Evolutionary conservation across 768 basidiomycete species (phyloP).

Genomic region (Termitomyces heimii): DNA sequence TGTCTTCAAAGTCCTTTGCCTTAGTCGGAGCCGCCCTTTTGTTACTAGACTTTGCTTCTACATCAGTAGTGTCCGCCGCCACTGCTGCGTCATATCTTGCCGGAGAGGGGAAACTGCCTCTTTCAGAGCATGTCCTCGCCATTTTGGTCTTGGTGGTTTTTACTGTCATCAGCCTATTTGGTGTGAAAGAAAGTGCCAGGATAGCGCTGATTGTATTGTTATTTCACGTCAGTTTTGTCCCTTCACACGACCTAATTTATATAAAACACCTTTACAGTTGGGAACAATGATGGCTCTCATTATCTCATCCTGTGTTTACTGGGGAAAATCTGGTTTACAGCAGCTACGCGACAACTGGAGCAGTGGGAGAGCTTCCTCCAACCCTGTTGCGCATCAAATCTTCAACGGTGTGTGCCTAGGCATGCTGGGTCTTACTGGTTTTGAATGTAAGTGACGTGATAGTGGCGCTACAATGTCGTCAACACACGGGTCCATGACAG

Average conservation of each 20-base stretch:
- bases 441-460: constrained; percentile 45
- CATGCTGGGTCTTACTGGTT: constrained; percentile 68
- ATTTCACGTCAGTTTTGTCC: constrained; percentile 44
- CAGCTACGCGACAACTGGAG: constrained; percentile 55
- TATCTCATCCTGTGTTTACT: constrained; percentile 42
- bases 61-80: constrained; percentile 66
- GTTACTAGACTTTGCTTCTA: constrained; percentile 67
- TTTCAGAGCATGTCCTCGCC: constrained; percentile 46
- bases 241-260: not conserved
- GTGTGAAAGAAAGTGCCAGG: constrained; percentile 57
- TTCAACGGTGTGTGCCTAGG: constrained; percentile 68
- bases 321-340: constrained; percentile 41
- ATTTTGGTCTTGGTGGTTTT: constrained; percentile 51
- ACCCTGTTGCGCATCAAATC: constrained; percentile 35
- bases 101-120: constrained; percentile 56
- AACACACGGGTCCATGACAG: constrained; percentile 19
- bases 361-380: constrained; percentile 22
- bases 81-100: constrained; percentile 64
- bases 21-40: constrained; percentile 61
- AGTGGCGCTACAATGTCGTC: not conserved
- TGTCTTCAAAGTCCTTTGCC: constrained; percentile 56
- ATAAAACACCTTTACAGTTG: constrained; percentile 28
- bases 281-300: constrained; percentile 51
- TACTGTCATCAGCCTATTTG: constrained; percentile 47
- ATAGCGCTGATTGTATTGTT: constrained; percentile 51